Conservation (phyloP, 768 basidiomycete species). For the Leccinum arenicola region DNA sequence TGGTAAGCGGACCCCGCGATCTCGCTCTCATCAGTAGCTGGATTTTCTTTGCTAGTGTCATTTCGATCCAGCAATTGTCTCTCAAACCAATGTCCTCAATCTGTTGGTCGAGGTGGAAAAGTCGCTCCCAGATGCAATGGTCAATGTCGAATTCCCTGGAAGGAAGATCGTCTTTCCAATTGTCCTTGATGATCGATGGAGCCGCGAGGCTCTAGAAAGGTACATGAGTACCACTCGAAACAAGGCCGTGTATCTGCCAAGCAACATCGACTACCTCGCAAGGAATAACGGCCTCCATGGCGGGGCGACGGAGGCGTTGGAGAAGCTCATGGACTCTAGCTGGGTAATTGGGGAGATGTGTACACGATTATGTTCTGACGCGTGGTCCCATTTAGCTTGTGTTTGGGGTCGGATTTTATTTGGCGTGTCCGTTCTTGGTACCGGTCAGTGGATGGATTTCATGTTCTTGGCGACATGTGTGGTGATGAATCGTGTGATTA, state of each 20-base stretch:
- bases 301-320: slow-evolving; percentile 41
- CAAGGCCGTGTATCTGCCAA: slow-evolving; percentile 63
- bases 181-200: slow-evolving; percentile 39
- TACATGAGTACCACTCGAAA: slow-evolving; percentile 56
- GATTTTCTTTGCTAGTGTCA: slow-evolving; percentile 37
- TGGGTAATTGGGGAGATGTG: slow-evolving; percentile 37
- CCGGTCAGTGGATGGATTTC: slow-evolving; percentile 39
- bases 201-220: slow-evolving; percentile 48
- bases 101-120: slow-evolving; percentile 38
- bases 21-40: background rate
- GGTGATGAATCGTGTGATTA: slow-evolving; percentile 15
- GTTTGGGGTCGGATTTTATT: slow-evolving; percentile 61
- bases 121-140: slow-evolving; percentile 39
- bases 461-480: background rate
- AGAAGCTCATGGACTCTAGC: slow-evolving; percentile 45
- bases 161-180: slow-evolving; percentile 61
- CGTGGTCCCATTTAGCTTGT: slow-evolving; percentile 44
- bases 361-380: background rate
- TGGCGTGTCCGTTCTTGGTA: slow-evolving; percentile 61
- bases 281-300: slow-evolving; percentile 55
- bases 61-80: slow-evolving; percentile 43
- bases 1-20: slow-evolving; percentile 36
- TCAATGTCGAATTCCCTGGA: slow-evolving; percentile 44
- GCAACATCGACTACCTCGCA: slow-evolving; percentile 66
- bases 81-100: slow-evolving; percentile 47